Evolutionary conservation across 192 early-diverging fungal species (phyloP), one percentile per base, ranked within the genome.

Genomic region (Entomortierella lignicola): DNA sequence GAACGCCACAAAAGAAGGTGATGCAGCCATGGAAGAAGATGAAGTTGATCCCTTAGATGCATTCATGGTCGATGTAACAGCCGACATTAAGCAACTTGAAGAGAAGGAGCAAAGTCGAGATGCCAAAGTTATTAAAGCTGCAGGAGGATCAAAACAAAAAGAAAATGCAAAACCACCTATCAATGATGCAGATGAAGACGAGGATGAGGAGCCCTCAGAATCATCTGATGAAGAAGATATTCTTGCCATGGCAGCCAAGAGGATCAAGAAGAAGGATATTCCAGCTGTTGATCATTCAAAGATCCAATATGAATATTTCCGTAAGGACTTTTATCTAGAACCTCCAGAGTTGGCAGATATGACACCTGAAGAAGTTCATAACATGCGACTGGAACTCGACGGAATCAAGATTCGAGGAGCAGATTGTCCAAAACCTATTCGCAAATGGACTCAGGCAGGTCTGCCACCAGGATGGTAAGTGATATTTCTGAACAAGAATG

Each of bases 371-470:
- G 91, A 98, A 50, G 95, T 99, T 5, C 93, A 96, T 26, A 83
- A 87, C 54, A 85, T 94, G 74, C 90, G 97, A 13, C 75, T 88
- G 18, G 96, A 97, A 64, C 79, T 98, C 41, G 96, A 95, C 34
- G 97, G 94, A 0, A 96, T 98, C 69, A 98, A 97, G 75, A 93
- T 98, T 59, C 92, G 96, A 27, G 79, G 97, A 42, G 87, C 89
- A 2, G 86, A 94, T 31, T 94, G 94, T 57, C 97, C 98, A 1
- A 98, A 99, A 79, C 97, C 98, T 1, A 93, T 96, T 26, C 84
- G 90, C 34, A 94, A 92, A 81, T 98, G 97, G 97, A 94, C 96
- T 11, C 94, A 98, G 60, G 96, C 95, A 83, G 98, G 98, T 21
- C 84, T 98, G n/a, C 97, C 96, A 1, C 87, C 90, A 21, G 90